Evolutionary conservation across 495 filamentous ascomycete species (phyloP), one percentile per base, ranked within the genome.

Genomic region (Saxophila tyrrhenica): DNA sequence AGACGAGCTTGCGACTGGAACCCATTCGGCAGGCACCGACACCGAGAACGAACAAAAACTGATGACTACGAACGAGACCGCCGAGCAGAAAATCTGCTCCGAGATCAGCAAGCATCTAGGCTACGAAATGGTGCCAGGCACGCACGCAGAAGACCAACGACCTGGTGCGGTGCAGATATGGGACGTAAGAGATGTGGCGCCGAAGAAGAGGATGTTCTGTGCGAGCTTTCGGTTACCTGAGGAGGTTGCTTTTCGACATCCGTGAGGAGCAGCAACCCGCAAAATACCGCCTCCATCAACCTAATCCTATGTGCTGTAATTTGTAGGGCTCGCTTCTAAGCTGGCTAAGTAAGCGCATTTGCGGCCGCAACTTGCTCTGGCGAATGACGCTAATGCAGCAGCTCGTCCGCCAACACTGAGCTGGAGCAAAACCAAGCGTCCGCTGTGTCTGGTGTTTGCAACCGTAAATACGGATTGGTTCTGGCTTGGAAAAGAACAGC

Each of bases 121-220:
- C 2, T 73, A 76, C 52, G 70, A 70, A 2, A 79, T 92, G 60
- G 78, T 68, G 20, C 72, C 76, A 0, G 83, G 79, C 22, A 76
- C 78, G 50, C 64, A 48, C 68, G 71, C 63, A 19, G 50, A 66
- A 24, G 54, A 67, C 15, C 7, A 13, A 5, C 5, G 7, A 13
- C 29, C 29, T 35, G 67, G 79, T 15, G 75, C 84, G 52, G 71
- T 88, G 23, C 71, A 73, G 15, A 75, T 97, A 13, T 73, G 82
- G 60, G 81, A 92, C 69, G 87, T 97, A 17, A 73, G 92, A 58
- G 78, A 92, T 54, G 94, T 98, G 52, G 86, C 89, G 58, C 92
- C 94, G 25, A 83, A 84, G 57, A 97, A 98, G 77, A 78, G 82
- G 63, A 96, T 96, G 88, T 96, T 94, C 68, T 97, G 92, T 67